These are phyloP conservation scores for Hortaea werneckii DNA, from an alignment of 2,329 filamentous ascomycete species.

Conservation along the genomic window DNA sequence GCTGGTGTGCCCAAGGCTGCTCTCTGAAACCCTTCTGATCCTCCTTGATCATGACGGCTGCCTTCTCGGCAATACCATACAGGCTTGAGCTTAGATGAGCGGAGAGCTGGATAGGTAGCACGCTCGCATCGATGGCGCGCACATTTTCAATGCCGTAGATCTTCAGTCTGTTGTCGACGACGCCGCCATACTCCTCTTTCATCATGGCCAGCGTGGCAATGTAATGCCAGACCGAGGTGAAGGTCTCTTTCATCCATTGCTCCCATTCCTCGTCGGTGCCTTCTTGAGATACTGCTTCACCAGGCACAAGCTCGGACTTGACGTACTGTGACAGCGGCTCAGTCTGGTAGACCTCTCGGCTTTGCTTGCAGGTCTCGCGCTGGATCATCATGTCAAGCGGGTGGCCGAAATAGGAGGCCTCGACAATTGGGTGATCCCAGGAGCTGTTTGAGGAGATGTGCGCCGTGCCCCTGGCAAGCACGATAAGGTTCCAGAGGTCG, in stretches of 20 bases:
- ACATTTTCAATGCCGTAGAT: slow-evolving; percentile 14
- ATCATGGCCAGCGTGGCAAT: slow-evolving; percentile 20
- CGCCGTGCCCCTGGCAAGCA: slow-evolving; percentile 16
- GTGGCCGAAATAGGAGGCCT: slow-evolving; percentile 35
- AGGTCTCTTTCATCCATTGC: slow-evolving; percentile 14
- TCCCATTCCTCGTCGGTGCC: slow-evolving; percentile 14
- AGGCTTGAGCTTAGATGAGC: slow-evolving; percentile 8
- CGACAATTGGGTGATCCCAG: slow-evolving; percentile 27
- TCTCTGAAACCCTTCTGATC: background rate
- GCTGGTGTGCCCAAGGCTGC: no score
- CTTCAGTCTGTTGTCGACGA: slow-evolving; percentile 11
- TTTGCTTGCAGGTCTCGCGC: slow-evolving; percentile 23
- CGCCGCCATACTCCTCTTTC: slow-evolving; percentile 18
- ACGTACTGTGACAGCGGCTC: slow-evolving; percentile 18
- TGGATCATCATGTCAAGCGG: slow-evolving; percentile 29
- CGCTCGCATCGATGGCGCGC: slow-evolving; percentile 12
- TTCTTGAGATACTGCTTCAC: slow-evolving; percentile 3
- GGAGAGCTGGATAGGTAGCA: slow-evolving; percentile 10
- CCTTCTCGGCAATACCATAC: slow-evolving; percentile 13
- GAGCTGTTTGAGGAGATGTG: slow-evolving; percentile 16
- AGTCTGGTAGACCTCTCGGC: slow-evolving; percentile 21
- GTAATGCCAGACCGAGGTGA: slow-evolving; percentile 22
- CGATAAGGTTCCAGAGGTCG: slow-evolving; percentile 29
- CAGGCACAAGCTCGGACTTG: slow-evolving; percentile 20
- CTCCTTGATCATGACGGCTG: slow-evolving; percentile 5